phyloP scores from a whole-genome alignment of 805 yeast species.

The Starmerella scarabaei region DNA sequence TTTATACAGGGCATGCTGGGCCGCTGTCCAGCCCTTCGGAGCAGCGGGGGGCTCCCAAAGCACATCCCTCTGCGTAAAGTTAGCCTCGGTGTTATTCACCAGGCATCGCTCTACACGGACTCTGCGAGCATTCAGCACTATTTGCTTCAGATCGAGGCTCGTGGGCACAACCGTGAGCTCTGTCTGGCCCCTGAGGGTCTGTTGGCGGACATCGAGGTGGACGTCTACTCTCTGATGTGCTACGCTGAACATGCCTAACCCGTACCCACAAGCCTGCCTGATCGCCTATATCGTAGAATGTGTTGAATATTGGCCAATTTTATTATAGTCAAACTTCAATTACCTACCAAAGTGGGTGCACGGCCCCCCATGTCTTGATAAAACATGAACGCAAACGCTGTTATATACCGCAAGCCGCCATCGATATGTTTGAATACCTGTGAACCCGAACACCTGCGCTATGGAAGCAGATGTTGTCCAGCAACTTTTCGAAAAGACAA shows the following conservation, averaged over 20 bases:
- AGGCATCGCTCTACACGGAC: slow-evolving; percentile 42
- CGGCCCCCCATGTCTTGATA: no score
- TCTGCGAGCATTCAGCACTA: slow-evolving; percentile 72
- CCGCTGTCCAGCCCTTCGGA: slow-evolving; percentile 21
- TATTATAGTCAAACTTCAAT: no score
- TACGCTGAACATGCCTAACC: slow-evolving; percentile 54
- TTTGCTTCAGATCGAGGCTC: slow-evolving; percentile 40
- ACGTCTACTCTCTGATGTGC: slow-evolving; percentile 75
- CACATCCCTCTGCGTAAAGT: slow-evolving; percentile 44
- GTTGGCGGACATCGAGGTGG: slow-evolving; percentile 62
- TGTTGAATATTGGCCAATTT: no score
- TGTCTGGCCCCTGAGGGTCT: slow-evolving; percentile 54
- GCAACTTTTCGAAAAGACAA: no score
- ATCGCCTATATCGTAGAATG: no score
- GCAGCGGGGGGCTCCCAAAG: slow-evolving; percentile 29
- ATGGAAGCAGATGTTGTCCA: no score
- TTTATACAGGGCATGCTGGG: slow-evolving; percentile 19
- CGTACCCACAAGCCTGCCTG: no score
- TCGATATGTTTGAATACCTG: no score
- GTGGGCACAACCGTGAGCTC: slow-evolving; percentile 72
- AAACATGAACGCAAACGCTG: no score
- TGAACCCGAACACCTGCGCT: no score
- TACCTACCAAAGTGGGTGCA: no score
- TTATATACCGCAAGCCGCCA: no score
- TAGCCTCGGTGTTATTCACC: slow-evolving; percentile 48